Evolutionary conservation across 129 eudicot genomes (phyloP).

Genomic region (Deinandra increscens): DNA sequence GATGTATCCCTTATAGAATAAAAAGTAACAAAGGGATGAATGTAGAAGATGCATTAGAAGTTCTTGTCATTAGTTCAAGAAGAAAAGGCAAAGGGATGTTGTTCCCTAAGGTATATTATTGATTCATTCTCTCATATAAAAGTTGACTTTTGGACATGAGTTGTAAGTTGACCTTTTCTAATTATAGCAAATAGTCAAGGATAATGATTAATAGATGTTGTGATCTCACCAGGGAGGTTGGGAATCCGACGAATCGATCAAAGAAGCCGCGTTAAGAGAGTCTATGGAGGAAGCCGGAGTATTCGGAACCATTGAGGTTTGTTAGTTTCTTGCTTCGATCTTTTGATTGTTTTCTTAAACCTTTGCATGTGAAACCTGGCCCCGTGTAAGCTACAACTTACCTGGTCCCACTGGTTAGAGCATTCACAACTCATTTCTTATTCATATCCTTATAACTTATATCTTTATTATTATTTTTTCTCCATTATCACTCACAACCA

Average conservation of each 20-base stretch:
- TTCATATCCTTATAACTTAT: too few relatives aligned
- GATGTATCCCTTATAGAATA: constrained; percentile 84
- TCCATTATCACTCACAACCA: too few relatives aligned
- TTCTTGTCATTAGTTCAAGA: constrained; percentile 70
- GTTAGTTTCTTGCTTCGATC: constrained; percentile 12
- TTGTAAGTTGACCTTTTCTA: constrained; percentile 26
- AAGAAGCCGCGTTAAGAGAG: constrained; percentile 71
- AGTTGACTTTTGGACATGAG: neutral
- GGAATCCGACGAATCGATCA: constrained; percentile 65
- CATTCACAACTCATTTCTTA: too few relatives aligned
- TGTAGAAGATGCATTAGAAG: constrained; percentile 63
- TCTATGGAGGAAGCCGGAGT: constrained; percentile 92
- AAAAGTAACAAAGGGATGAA: constrained; percentile 35
- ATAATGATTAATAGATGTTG: neutral
- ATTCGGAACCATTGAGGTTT: constrained; percentile 65
- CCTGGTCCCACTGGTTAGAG: neutral
- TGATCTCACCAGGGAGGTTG: constrained; percentile 64
- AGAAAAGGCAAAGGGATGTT: constrained; percentile 87
- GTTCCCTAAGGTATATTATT: constrained; percentile 72
- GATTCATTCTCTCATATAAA: neutral
- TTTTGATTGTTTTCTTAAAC: neutral
- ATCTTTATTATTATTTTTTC: too few relatives aligned
- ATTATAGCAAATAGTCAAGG: neutral
- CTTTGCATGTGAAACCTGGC: too few relatives aligned
- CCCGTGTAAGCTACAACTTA: neutral